Evolutionary conservation across 495 filamentous ascomycete genomes (phyloP).

Genomic region (Aspergillus heteromorphus): DNA sequence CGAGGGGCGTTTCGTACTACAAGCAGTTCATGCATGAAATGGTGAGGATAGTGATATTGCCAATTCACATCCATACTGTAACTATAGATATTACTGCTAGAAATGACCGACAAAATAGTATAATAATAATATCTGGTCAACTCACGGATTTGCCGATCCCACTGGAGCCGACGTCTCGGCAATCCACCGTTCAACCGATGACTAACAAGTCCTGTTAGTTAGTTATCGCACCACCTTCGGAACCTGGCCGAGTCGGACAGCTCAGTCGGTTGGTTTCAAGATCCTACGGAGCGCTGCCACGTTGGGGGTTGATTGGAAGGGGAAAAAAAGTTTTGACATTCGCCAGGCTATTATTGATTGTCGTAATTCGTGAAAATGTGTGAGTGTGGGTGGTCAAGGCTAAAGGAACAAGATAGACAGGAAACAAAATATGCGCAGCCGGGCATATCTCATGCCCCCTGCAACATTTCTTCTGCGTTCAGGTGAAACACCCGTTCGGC

Average conservation of each 20-base stretch:
- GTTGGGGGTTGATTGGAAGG: background rate
- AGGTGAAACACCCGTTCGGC: slow-evolving; percentile 39
- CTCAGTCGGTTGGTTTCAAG: background rate
- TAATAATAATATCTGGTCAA: too few species aligned
- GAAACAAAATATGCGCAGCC: background rate
- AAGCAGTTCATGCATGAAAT: too few species aligned
- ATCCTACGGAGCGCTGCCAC: background rate
- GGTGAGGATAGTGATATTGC: too few species aligned
- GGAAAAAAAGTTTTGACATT: background rate
- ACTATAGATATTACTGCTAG: too few species aligned
- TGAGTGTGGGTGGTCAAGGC: background rate
- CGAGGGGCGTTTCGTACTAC: too few species aligned
- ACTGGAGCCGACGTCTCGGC: background rate
- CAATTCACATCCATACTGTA: too few species aligned
- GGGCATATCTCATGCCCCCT: background rate
- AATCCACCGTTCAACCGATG: background rate
- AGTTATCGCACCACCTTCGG: background rate
- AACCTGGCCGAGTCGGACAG: background rate
- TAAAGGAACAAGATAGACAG: background rate
- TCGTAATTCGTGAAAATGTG: slow-evolving; percentile 4
- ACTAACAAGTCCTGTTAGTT: background rate
- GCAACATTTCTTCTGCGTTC: slow-evolving; percentile 43
- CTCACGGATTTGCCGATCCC: too few species aligned
- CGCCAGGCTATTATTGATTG: background rate
- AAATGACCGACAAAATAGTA: too few species aligned